Conservation (phyloP, 164 flowering plant species). For the Sextonia rubra region DNA sequence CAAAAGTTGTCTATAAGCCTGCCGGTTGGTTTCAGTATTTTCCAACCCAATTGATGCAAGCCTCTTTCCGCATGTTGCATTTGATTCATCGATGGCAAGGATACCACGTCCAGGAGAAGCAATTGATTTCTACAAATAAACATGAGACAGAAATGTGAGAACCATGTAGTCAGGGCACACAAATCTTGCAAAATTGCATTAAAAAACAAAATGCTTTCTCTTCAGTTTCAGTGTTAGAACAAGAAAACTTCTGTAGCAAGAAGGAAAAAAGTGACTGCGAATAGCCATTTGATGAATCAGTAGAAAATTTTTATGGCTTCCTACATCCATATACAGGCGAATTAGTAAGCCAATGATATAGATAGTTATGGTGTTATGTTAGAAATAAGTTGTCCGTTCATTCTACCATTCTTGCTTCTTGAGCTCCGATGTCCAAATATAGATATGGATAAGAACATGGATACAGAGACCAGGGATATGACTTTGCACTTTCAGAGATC, state of each 20-base stretch:
- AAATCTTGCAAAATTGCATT: neutral
- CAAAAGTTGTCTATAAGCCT: constrained; percentile 74
- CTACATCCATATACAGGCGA: too few species aligned
- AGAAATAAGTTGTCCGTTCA: too few species aligned
- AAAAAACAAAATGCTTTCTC: neutral
- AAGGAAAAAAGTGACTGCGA: neutral
- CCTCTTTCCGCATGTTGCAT: constrained; percentile 84
- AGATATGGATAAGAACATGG: too few species aligned
- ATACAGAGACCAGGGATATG: too few species aligned
- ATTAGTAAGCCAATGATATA: neutral
- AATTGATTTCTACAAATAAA: constrained; percentile 51
- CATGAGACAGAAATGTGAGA: constrained; percentile 2
- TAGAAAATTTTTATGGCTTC: too few species aligned
- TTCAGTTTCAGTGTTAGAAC: neutral
- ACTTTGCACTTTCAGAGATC: too few species aligned
- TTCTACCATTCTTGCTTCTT: neutral
- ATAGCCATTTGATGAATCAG: too few species aligned
- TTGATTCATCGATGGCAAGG: constrained; percentile 86
- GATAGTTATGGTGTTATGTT: neutral
- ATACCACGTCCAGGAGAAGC: constrained; percentile 86
- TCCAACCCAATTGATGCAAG: constrained; percentile 75
- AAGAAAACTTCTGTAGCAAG: neutral
- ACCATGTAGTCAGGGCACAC: constrained; percentile 3
- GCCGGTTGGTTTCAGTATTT: constrained; percentile 74
- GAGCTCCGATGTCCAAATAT: neutral